Base-by-base conservation (phyloP, 805 yeast species). In the Candida sanyiensis region DNA sequence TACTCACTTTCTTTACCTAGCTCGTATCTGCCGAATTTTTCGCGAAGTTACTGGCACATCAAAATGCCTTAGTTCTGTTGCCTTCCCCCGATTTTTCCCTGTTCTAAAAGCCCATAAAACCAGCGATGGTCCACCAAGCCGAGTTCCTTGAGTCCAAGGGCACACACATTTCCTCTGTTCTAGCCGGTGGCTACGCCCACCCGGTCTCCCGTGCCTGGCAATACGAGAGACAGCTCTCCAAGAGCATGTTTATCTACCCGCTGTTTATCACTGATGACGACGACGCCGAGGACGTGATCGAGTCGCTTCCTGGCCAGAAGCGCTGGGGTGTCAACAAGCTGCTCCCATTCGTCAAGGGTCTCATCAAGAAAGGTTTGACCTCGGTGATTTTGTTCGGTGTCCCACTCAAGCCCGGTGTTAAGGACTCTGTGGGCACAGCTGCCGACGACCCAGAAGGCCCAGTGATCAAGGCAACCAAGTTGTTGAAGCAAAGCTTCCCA, bases 371-470 rank as follows among this genome's bases (percentile, higher is more conserved):
- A 56, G 98, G 98, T 2, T 69, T 93, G 33, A 70, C 73, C 46
- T 72, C 96, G 0, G 97, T 93, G 9, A 82, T 93, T 41, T 65
- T 93, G 42, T 93, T 93, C 61, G 98, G 98, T 30, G 96, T 93
- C 7, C 90, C 95, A 13, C 58, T 85, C 50, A 76, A 76, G 40
- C 79, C 72, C 2, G 87, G 83, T 7, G 74, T 64, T 35, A 93
- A 93, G 54, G 98, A 93, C 59, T 69, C 73, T 6, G 69, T 67
- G 24, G 98, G 96, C 7, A 75, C 95, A 2, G 75, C 87, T 33
- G 98, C 98, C 2, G 97, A 93, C 60, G 96, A 88, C 60, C 96
- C 96, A 27, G 73, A 85, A 24, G 97, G 97, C 0, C 97, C 98
- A 2, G 97, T 93, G 3, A 89, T 93, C 48, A 71, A 61, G 45